Base-by-base conservation (phyloP, 495 filamentous ascomycete species). In the Penicillium bialowiezense region DNA sequence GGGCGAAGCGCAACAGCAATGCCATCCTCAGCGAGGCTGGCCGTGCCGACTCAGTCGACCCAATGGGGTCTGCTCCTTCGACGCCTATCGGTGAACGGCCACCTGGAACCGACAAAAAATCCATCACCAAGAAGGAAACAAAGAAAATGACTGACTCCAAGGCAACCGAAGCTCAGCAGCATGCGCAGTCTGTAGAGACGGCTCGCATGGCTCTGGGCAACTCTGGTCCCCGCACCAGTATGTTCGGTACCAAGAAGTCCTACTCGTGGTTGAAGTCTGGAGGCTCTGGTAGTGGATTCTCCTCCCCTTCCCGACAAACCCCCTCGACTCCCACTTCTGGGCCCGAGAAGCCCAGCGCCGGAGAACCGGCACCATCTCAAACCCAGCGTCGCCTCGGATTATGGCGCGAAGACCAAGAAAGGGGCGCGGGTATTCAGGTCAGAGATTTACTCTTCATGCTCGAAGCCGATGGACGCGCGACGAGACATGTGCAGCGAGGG, bases 41-140 rank as follows among this genome's bases (percentile, higher is more conserved):
- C 31, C 60, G 65, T 39, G 46, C 68, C 1, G 65, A 70, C 0
- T 71, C 73, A 7, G 51, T 64, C 12, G 71, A 74, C 23, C 54
- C 69, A 1, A 62, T 69, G 9, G 73, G 65, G 5, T 72, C 76
- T 19, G 72, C 67, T 12, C 64, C 72, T 10, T 72, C 73, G 4
- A 71, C 70, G 0, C 62, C 73, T 2, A 60, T 77, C 17, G 66
- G 57, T 4, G 74, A 77, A 10, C 54, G 63, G 26, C 67, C 75
- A 2, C 68, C 77, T 12, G 71, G 67, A 17, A 44, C 76, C 9
- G 79, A 81, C 43, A 77, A 74, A 43, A 85, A 83, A 54, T 78
- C 80, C 17, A 64, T 81, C 23, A 70, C 70, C 19, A 81, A 79
- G 51, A 79, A 80, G 44, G 75, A 78, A 51, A 65, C 72, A 19